Conservation (phyloP, 2,329 filamentous ascomycete species). For the Zymoseptoria tritici region DNA sequence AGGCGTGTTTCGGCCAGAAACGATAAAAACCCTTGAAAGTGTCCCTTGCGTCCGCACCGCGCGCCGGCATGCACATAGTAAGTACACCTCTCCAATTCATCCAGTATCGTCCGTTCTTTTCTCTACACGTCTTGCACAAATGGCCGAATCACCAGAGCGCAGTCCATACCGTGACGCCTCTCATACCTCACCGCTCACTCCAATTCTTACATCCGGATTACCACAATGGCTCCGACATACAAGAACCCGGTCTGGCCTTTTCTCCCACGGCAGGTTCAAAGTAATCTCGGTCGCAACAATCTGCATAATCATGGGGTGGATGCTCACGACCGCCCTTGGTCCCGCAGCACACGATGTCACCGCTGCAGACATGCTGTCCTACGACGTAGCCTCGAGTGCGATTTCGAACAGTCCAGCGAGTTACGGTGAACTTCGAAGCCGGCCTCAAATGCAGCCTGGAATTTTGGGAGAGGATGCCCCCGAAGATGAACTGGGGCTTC, state of each 20-base stretch:
- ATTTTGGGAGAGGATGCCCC: constrained; percentile 14
- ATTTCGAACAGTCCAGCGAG: constrained; percentile 21
- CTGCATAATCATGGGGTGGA: constrained; percentile 27
- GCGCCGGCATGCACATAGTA: constrained; percentile 5
- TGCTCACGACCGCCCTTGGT: constrained; percentile 23
- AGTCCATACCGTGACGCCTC: constrained; percentile 19
- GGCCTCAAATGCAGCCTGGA: constrained; percentile 6
- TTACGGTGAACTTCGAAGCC: constrained; percentile 9
- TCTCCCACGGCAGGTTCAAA: constrained; percentile 20
- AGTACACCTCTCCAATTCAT: not conserved
- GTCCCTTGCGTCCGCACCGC: not conserved
- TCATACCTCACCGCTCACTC: constrained; percentile 18
- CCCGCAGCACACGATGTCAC: constrained; percentile 7
- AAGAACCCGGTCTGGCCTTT: constrained; percentile 6
- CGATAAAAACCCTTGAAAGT: constrained; percentile 2
- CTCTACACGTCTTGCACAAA: not conserved
- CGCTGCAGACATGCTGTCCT: constrained; percentile 4
- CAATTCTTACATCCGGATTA: constrained; percentile 18
- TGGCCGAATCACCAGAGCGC: constrained; percentile 18
- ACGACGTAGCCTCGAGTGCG: constrained; percentile 14
- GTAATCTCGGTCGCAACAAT: constrained; percentile 17
- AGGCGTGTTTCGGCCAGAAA: not conserved
- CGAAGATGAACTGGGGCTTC: constrained; percentile 7
- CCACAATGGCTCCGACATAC: constrained; percentile 25
- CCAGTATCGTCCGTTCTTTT: not conserved